Percentiles rank a stretch among this genome's conserved stretches.
These are phyloP conservation scores for Otatea glauca DNA, from an alignment of 176 grass and related monocot genomes.

Conservation along the genomic window DNA sequence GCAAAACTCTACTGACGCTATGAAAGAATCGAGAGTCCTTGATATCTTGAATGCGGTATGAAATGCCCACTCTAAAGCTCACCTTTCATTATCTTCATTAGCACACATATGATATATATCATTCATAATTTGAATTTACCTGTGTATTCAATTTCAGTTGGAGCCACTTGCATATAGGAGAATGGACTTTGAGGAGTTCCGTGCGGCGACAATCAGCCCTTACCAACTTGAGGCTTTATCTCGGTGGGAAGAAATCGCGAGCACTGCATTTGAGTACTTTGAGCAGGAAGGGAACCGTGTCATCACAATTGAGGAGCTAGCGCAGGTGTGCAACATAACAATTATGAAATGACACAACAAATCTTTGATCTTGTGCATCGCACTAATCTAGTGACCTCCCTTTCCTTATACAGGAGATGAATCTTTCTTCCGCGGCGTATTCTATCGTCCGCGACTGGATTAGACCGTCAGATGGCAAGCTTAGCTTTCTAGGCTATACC, in stretches of 20 bases:
- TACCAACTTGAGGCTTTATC: constrained; percentile 92
- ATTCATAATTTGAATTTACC: constrained; percentile 33
- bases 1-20: constrained; percentile 82
- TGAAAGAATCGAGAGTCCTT: constrained; percentile 91
- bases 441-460: constrained; percentile 91
- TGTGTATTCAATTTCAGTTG: constrained; percentile 65
- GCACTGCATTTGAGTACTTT: constrained; percentile 79
- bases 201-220: constrained; percentile 82
- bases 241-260: constrained; percentile 90
- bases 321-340: constrained; percentile 56
- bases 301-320: constrained; percentile 86
- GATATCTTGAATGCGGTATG: constrained; percentile 89
- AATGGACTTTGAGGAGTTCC: constrained; percentile 98
- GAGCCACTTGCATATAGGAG: constrained; percentile 92
- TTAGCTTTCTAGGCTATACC: constrained; percentile 92
- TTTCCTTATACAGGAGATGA: constrained; percentile 75
- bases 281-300: constrained; percentile 89
- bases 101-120: constrained; percentile 21
- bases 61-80: constrained; percentile 28
- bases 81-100: constrained; percentile 29
- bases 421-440: constrained; percentile 76
- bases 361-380: not conserved
- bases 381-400: constrained; percentile 12
- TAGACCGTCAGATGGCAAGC: constrained; percentile 74
- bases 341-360: not conserved